Evolutionary conservation across 129 eudicot species (phyloP).

Genomic region (Lactuca sativa): DNA sequence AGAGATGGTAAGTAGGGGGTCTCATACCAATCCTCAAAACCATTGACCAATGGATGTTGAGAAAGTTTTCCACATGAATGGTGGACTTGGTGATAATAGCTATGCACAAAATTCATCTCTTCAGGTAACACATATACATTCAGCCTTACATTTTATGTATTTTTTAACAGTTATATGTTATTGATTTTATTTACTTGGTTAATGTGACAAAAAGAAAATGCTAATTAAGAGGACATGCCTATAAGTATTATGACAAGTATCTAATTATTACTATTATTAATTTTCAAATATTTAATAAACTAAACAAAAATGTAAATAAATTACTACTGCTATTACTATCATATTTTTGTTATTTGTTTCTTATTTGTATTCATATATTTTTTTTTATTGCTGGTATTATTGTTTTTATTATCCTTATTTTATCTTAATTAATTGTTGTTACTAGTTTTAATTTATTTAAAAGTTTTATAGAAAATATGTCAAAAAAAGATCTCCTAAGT

Average conservation of each 20-base stretch:
- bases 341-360: too few species aligned
- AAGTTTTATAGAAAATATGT: background rate
- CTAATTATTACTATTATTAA: too few species aligned
- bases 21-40: constrained; percentile 20
- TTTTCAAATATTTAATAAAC: too few species aligned
- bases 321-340: too few species aligned
- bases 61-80: constrained; percentile 80
- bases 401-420: too few species aligned
- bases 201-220: background rate
- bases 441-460: too few species aligned
- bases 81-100: constrained; percentile 80
- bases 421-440: too few species aligned
- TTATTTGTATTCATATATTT: too few species aligned
- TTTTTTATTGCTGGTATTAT: too few species aligned
- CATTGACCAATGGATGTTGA: constrained; percentile 68
- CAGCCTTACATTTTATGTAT: background rate
- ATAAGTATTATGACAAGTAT: too few species aligned
- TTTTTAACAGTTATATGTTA: background rate
- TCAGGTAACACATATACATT: constrained; percentile 50
- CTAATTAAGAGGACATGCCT: too few species aligned
- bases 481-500: background rate
- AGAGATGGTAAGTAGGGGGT: constrained; percentile 20
- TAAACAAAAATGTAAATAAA: too few species aligned
- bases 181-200: background rate
- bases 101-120: constrained; percentile 82